Evolutionary conservation across 352 stramenopile genomes (phyloP).

Genomic region (Phytophthora tentaculata): DNA sequence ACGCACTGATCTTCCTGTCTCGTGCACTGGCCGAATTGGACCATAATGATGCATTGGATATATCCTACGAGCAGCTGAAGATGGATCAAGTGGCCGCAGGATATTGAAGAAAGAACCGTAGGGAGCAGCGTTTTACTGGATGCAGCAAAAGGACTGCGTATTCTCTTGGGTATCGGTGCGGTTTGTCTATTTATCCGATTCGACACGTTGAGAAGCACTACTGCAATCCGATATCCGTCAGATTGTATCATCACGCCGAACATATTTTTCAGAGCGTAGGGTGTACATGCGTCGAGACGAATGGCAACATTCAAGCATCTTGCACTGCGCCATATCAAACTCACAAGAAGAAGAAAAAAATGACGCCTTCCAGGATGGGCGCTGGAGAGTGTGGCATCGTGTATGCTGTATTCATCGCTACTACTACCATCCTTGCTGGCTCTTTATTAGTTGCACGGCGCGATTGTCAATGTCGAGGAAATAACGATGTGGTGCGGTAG

Average conservation of each 20-base stretch:
- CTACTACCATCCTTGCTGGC: constrained; percentile 12
- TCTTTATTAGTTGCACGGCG: not conserved
- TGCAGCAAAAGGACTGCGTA: no score
- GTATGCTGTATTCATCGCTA: constrained; percentile 18
- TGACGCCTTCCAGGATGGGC: constrained; percentile 10
- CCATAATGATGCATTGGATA: constrained; percentile 16
- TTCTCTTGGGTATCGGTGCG: not conserved
- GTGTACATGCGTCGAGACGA: constrained; percentile 17
- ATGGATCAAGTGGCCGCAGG: constrained; percentile 9
- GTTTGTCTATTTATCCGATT: no score
- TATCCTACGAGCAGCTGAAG: constrained; percentile 17
- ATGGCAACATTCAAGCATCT: constrained; percentile 5
- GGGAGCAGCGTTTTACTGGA: no score
- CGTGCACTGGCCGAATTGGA: constrained; percentile 8
- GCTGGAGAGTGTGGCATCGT: constrained; percentile 14
- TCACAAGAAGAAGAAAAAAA: not conserved
- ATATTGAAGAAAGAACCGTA: constrained; percentile 1
- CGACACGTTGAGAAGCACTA: no score
- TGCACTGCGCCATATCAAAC: constrained; percentile 13
- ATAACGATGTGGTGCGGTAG: not conserved
- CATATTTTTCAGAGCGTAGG: constrained; percentile 7
- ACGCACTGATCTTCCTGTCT: constrained; percentile 15
- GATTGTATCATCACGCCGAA: constrained; percentile 15
- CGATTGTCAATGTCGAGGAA: constrained; percentile 10
- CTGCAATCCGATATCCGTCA: constrained; percentile 8